These are phyloP conservation scores for Trypanosoma melophagium DNA, from an alignment of 208 protist genomes.

Conservation along the genomic window DNA sequence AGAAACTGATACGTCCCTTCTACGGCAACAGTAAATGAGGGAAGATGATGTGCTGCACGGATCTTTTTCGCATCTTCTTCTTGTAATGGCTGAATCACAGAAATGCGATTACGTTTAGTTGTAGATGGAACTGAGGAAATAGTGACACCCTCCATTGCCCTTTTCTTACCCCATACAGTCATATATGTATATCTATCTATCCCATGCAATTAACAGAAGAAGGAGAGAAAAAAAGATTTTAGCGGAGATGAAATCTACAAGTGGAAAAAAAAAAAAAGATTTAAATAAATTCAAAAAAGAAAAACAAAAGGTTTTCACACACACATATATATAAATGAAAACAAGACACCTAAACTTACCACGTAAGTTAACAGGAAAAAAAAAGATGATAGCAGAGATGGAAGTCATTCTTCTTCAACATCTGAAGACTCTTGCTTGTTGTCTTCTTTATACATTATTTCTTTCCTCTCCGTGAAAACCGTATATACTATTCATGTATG, in stretches of 20 bases:
- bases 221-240: background rate
- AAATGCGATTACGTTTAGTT: background rate
- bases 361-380: background rate
- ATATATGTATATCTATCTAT: too few species aligned
- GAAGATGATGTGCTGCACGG: conserved; percentile 42
- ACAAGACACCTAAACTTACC: background rate
- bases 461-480: too few species aligned
- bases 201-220: background rate
- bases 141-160: background rate
- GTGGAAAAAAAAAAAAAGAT: too few species aligned
- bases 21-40: conserved; percentile 43
- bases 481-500: background rate
- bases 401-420: background rate
- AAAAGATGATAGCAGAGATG: conserved; percentile 11
- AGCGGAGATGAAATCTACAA: too few species aligned
- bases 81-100: conserved; percentile 27
- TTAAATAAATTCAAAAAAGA: too few species aligned
- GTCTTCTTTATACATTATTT: too few species aligned
- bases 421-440: conserved; percentile 2
- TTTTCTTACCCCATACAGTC: too few species aligned
- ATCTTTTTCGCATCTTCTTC: conserved; percentile 29
- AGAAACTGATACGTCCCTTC: conserved; percentile 26
- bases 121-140: background rate
- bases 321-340: too few species aligned
- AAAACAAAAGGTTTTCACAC: too few species aligned